Percentiles rank a stretch among this genome's conserved stretches.
These are phyloP conservation scores for Cercospora sojina DNA, from an alignment of 2,329 filamentous ascomycete genomes.

Conservation along the genomic window DNA sequence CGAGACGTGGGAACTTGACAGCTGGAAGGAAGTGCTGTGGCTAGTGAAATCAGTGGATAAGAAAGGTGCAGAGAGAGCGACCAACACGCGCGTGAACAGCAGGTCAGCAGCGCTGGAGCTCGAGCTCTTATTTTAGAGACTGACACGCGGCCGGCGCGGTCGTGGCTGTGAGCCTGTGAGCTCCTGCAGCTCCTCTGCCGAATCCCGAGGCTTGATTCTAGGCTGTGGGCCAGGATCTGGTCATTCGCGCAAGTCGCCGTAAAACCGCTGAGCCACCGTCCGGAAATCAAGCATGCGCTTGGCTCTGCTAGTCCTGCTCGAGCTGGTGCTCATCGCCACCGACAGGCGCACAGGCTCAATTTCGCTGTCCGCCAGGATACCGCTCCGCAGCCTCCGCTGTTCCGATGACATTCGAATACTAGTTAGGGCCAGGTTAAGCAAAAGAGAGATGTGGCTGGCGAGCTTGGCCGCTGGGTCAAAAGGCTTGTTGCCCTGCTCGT, in stretches of 20 bases:
- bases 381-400: neutral
- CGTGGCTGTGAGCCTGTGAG: neutral
- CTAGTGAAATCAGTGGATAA: neutral
- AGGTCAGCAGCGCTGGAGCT: neutral
- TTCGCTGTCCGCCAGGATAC: neutral
- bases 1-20: neutral
- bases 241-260: neutral
- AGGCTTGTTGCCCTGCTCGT: neutral
- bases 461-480: neutral
- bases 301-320: neutral
- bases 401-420: neutral
- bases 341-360: neutral
- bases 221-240: neutral
- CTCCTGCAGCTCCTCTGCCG: neutral
- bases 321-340: neutral
- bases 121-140: neutral
- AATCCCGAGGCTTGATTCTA: neutral
- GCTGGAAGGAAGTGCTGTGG: constrained; percentile 3
- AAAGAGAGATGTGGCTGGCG: neutral
- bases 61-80: neutral
- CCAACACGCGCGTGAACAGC: neutral
- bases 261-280: neutral
- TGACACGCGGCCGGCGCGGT: neutral
- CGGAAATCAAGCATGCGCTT: neutral
- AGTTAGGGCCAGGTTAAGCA: neutral